These are phyloP conservation scores for Diaporthe sp. DNA, from an alignment of 2,329 filamentous ascomycete species.

Conservation along the genomic window DNA sequence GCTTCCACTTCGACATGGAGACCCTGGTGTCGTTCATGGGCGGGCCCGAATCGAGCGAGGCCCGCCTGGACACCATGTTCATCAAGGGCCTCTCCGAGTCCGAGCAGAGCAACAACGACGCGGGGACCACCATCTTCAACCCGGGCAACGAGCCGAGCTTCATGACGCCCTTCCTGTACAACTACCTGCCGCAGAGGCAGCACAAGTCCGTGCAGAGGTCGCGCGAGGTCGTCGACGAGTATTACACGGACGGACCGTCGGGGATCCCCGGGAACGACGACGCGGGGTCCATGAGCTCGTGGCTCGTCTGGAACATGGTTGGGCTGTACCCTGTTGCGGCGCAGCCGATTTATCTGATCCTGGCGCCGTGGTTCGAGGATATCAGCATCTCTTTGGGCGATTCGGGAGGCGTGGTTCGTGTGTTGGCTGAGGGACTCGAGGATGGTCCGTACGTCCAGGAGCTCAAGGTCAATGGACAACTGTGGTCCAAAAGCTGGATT, in stretches of 20 bases:
- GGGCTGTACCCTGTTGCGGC: constrained; percentile 76
- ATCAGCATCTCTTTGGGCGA: constrained; percentile 69
- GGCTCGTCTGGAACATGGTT: constrained; percentile 77
- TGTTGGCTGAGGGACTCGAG: constrained; percentile 60
- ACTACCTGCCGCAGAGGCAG: constrained; percentile 71
- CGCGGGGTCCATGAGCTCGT: constrained; percentile 79
- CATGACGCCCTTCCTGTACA: constrained; percentile 76
- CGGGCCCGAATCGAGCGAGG: constrained; percentile 65
- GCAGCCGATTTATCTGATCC: constrained; percentile 75
- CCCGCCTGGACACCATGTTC: constrained; percentile 72
- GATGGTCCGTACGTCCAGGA: constrained; percentile 73
- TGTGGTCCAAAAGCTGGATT: constrained; percentile 75
- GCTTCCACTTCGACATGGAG: constrained; percentile 73
- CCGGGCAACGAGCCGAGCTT: constrained; percentile 77
- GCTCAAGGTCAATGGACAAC: constrained; percentile 72
- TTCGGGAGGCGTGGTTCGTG: constrained; percentile 64
- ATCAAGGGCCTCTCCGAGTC: constrained; percentile 57
- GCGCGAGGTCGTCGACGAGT: constrained; percentile 68
- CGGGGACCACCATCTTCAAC: constrained; percentile 71
- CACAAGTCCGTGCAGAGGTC: constrained; percentile 71
- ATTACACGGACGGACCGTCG: constrained; percentile 65
- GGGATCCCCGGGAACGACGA: constrained; percentile 79
- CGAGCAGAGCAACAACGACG: constrained; percentile 49
- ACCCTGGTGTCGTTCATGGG: constrained; percentile 66
- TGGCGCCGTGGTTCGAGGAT: constrained; percentile 72